Conservation (phyloP, 2,329 filamentous ascomycete species). For the Taxawa tesnikishii region DNA sequence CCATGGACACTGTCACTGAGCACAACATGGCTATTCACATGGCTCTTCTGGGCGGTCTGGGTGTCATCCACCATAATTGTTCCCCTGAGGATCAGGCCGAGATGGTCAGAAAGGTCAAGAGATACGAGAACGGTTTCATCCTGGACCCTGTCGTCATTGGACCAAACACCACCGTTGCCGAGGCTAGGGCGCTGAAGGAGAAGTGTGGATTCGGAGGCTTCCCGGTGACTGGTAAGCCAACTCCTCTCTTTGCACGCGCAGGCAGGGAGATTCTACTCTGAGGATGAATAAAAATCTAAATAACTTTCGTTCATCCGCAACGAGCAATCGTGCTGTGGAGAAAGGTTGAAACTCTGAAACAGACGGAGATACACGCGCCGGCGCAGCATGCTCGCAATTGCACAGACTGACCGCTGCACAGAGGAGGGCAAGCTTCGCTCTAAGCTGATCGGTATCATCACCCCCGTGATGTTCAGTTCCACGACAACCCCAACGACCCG, state of each 20-base stretch:
- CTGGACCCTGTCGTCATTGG: conserved; percentile 87
- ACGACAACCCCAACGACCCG: conserved; percentile 57
- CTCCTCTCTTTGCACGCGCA: conserved; percentile 10
- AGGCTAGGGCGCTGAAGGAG: conserved; percentile 87
- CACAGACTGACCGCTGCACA: too few species aligned
- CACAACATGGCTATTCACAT: conserved; percentile 99
- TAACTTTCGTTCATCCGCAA: conserved; percentile 99
- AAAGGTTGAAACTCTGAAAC: too few species aligned
- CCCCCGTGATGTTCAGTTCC: conserved; percentile 96
- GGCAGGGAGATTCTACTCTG: conserved; percentile 21
- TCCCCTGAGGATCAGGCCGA: conserved; percentile 93
- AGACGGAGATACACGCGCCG: too few species aligned
- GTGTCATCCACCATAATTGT: conserved; percentile 99
- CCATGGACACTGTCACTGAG: conserved; percentile 99
- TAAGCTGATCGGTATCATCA: conserved; percentile 94
- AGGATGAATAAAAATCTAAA: conserved; percentile 69
- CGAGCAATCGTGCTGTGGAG: conserved; percentile 25
- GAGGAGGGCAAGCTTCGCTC: conserved; percentile 87
- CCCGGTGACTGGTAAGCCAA: conserved; percentile 83
- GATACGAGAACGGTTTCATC: conserved; percentile 99
- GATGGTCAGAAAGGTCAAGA: conserved; percentile 98
- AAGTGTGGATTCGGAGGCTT: conserved; percentile 98
- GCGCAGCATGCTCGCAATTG: conserved; percentile 8
- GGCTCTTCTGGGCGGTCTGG: conserved; percentile 74
- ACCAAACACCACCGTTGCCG: conserved; percentile 74